Evolutionary conservation across 1,284 basidiomycete species (phyloP), one percentile per base, ranked within the genome.

Genomic region (Kalmanozyma brasiliensis): DNA sequence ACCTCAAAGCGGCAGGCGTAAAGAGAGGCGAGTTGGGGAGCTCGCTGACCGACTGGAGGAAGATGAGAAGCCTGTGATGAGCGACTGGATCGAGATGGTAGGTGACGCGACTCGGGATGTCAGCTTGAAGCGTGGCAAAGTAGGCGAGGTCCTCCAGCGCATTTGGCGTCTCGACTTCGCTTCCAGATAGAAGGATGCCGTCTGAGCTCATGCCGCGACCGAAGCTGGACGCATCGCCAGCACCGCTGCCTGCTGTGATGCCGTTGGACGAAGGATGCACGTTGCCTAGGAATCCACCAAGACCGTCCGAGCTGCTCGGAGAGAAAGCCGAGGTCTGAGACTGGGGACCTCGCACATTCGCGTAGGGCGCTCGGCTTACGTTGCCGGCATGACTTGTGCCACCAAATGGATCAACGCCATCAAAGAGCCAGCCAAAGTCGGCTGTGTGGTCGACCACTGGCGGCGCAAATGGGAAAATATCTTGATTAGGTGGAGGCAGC

Each of bases 351-450:
- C 60, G 60, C 7, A 36, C 19, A 20, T 56, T 63, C 8, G 51
- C 37, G 24, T 49, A 57, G 24, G 55, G 26, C 4, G 29, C 36
- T 13, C 65, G 59, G n/a, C 59, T 43, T 32, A 60, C 42, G 19
- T 52, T 57, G 30, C 55, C 52, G 5, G 51, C 62, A 42, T 40
- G 60, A 11, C 52, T 58, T n/a, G 66, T 52, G n/a, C 55, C 66
- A 20, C 58, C 58, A 22, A 71, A 73, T 0, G 68, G 65, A 51
- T 74, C 70, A 16, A 64, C 60, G 17, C 68, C 72, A 23, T 74
- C 72, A 52, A 74, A 74, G 45, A 74, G 59, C 72, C 72, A 74
- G 43, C 60, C 70, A 30, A 73, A 74, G 38, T 74, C 69, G 34
- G 72, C 72, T 4, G 70, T 61, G 32, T 72, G 65, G 32, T 74